These are phyloP conservation scores for Nasturtium officinale DNA, from an alignment of 345 rosid species.

Conservation along the genomic window DNA sequence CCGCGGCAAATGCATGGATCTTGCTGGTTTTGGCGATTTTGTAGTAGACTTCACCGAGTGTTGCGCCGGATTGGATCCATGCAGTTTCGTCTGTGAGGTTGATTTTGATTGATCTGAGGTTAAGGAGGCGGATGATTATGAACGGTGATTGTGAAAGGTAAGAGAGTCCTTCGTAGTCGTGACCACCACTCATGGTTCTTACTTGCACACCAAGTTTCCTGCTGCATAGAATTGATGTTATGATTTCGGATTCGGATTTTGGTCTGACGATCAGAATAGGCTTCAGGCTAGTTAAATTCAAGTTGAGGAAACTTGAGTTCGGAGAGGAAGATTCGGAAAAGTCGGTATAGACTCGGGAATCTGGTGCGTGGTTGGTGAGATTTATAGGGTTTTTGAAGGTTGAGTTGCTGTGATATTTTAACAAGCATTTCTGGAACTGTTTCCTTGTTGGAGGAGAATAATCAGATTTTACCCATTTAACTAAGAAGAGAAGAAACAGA, in stretches of 20 bases:
- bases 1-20: slow-evolving; percentile 58
- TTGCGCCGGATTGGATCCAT: slow-evolving; percentile 70
- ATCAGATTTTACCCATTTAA: slow-evolving; percentile 4
- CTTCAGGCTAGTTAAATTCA: slow-evolving; percentile 44
- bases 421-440: slow-evolving; percentile 35
- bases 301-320: slow-evolving; percentile 22
- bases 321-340: slow-evolving; percentile 22
- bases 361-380: not conserved
- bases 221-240: slow-evolving; percentile 37
- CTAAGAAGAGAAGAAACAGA: slow-evolving; percentile 20
- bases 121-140: slow-evolving; percentile 53
- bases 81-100: slow-evolving; percentile 49
- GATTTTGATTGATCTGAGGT: slow-evolving; percentile 48
- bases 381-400: not conserved
- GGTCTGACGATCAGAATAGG: slow-evolving; percentile 54
- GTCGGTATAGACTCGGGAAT: slow-evolving; percentile 10
- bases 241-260: slow-evolving; percentile 48
- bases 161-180: too few relatives aligned
- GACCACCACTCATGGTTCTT: too few relatives aligned
- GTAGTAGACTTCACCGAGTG: slow-evolving; percentile 60
- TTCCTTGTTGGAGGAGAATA: slow-evolving; percentile 32
- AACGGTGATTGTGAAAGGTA: slow-evolving; percentile 53
- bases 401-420: not conserved
- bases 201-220: too few relatives aligned
- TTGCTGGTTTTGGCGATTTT: slow-evolving; percentile 50